phyloP scores from a whole-genome alignment of 345 rosid species.

The Linum lewisii region DNA sequence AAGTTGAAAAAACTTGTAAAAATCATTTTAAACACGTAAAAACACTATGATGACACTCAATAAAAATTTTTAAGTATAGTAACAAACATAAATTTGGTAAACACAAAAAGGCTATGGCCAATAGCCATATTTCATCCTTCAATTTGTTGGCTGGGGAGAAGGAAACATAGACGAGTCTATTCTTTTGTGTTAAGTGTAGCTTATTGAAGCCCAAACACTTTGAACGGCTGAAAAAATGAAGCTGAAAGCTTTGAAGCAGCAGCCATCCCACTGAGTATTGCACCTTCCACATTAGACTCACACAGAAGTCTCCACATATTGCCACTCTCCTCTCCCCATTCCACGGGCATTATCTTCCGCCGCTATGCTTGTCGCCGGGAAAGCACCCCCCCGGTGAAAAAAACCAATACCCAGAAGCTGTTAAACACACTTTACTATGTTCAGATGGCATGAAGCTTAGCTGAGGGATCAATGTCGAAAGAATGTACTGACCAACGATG shows the following conservation, averaged over 20 bases:
- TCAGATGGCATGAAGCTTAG: neutral
- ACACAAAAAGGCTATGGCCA: too few relatives aligned
- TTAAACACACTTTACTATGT: too few relatives aligned
- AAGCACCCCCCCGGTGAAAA: constrained; percentile 75
- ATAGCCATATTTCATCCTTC: too few relatives aligned
- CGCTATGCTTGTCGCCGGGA: constrained; percentile 63
- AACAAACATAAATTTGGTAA: too few relatives aligned
- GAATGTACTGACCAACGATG: constrained; percentile 59
- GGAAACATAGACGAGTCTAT: too few relatives aligned
- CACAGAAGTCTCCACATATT: constrained; percentile 81
- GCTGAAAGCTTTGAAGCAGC: constrained; percentile 58
- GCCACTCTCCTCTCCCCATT: constrained; percentile 42
- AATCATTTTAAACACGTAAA: too few relatives aligned
- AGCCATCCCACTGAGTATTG: constrained; percentile 66
- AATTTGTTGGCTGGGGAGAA: too few relatives aligned
- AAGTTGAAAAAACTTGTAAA: too few relatives aligned
- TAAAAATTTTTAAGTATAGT: too few relatives aligned
- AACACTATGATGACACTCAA: too few relatives aligned
- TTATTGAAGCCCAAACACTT: neutral
- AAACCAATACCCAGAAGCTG: too few relatives aligned
- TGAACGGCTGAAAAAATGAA: constrained; percentile 28
- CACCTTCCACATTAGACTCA: constrained; percentile 73
- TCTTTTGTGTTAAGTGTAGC: too few relatives aligned
- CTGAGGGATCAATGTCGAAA: neutral
- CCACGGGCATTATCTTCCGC: constrained; percentile 71